Evolutionary conservation across 768 basidiomycete species (phyloP).

Genomic region (Naganishia vishniacii): DNA sequence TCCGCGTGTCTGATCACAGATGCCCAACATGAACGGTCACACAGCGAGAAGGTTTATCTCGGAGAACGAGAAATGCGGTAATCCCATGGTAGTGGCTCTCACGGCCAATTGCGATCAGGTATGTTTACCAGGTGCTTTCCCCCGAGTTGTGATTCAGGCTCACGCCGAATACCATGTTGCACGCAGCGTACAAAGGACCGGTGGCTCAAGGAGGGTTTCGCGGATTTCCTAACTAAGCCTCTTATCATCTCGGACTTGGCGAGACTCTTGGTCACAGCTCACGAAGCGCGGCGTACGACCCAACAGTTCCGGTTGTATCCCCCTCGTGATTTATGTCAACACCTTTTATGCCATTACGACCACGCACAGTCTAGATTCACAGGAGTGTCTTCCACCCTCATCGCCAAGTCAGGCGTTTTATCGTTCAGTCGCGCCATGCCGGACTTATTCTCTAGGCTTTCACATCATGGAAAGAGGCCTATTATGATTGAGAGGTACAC

Average conservation of each 20-base stretch:
- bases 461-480: too few relatives aligned
- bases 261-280: neutral
- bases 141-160: neutral
- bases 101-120: slow-evolving; percentile 28
- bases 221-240: slow-evolving; percentile 20
- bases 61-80: neutral
- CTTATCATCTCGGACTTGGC: slow-evolving; percentile 21
- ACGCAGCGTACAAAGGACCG: slow-evolving; percentile 18
- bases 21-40: slow-evolving; percentile 28
- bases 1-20: slow-evolving; percentile 2
- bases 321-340: too few relatives aligned
- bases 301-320: too few relatives aligned
- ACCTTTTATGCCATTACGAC: too few relatives aligned
- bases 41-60: slow-evolving; percentile 15
- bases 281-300: too few relatives aligned
- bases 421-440: too few relatives aligned
- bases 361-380: too few relatives aligned
- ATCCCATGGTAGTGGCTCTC: slow-evolving; percentile 22
- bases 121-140: neutral
- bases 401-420: too few relatives aligned
- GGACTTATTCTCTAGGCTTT: too few relatives aligned
- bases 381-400: too few relatives aligned
- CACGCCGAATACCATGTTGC: neutral
- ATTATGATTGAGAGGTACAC: too few relatives aligned
- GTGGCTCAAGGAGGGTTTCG: slow-evolving; percentile 22